Evolutionary conservation across 129 eudicot genomes (phyloP).

Genomic region (Deinandra increscens): DNA sequence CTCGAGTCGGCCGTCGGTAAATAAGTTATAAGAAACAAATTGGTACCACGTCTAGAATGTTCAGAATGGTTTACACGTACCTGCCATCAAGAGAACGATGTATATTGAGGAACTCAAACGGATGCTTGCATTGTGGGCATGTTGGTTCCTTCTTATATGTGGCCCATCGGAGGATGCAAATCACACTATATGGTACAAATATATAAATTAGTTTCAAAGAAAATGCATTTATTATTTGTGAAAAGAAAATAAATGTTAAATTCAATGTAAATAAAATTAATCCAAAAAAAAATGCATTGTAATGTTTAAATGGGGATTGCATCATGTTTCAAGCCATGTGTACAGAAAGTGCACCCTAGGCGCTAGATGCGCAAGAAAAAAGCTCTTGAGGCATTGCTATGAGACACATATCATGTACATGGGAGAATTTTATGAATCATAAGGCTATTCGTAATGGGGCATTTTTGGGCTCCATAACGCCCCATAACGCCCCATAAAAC

Average conservation of each 20-base stretch:
- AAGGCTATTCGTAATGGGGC: too few species aligned
- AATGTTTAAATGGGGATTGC: background rate
- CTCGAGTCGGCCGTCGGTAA: background rate
- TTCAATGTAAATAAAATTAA: background rate
- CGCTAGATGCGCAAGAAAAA: too few species aligned
- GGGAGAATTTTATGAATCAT: too few species aligned
- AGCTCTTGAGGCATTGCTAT: too few species aligned
- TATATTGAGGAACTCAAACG: conserved; percentile 62
- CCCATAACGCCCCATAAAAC: too few species aligned
- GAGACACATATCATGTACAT: too few species aligned
- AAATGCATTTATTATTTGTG: background rate
- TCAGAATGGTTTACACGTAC: conserved; percentile 25
- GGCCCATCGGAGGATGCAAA: conserved; percentile 87
- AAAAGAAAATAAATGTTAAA: background rate
- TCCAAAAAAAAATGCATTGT: background rate
- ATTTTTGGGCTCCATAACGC: too few species aligned
- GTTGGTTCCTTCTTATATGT: conserved; percentile 73
- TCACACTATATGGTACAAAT: conserved; percentile 45
- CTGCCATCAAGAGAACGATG: conserved; percentile 90
- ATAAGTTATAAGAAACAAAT: background rate
- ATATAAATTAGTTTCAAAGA: background rate
- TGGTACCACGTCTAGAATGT: background rate
- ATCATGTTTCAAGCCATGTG: background rate
- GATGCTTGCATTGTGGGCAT: conserved; percentile 88
- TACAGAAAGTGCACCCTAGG: too few species aligned